phyloP scores from a whole-genome alignment of 495 filamentous ascomycete genomes.

The Podospora tetraspora region DNA sequence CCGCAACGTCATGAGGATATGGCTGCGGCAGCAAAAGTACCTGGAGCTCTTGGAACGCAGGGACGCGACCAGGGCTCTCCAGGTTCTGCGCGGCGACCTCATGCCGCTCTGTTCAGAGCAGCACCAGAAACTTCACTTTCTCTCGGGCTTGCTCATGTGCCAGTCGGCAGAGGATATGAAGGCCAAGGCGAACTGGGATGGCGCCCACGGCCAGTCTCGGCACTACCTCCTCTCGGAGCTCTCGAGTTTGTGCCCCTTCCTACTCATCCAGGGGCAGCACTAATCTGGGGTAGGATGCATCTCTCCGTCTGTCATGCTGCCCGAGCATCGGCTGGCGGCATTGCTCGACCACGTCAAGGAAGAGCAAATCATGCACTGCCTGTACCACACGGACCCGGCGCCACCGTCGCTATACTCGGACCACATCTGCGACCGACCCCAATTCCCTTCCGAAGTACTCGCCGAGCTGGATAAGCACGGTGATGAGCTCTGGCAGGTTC shows the following conservation, averaged over 20 bases:
- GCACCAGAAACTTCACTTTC: conserved; percentile 61
- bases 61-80: conserved; percentile 67
- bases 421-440: conserved; percentile 72
- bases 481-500: conserved; percentile 85
- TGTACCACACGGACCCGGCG: conserved; percentile 79
- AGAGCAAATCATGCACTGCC: conserved; percentile 72
- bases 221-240: conserved; percentile 70
- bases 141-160: conserved; percentile 91
- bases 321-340: conserved; percentile 81
- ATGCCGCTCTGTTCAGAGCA: conserved; percentile 81
- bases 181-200: conserved; percentile 81
- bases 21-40: conserved; percentile 89
- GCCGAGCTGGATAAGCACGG: conserved; percentile 66
- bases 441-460: conserved; percentile 67
- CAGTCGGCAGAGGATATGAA: conserved; percentile 71
- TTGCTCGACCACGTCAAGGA: conserved; percentile 79
- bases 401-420: conserved; percentile 84
- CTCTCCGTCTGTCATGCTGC: conserved; percentile 97
- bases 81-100: conserved; percentile 79
- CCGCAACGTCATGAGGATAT: conserved; percentile 54
- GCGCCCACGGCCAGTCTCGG: conserved; percentile 72
- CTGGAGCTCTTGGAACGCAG: conserved; percentile 78
- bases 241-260: conserved; percentile 58
- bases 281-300: conserved; percentile 61
- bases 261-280: background rate